Conservation (phyloP, 176 grass and related monocot genomes). For the Oryza glumipatula region DNA sequence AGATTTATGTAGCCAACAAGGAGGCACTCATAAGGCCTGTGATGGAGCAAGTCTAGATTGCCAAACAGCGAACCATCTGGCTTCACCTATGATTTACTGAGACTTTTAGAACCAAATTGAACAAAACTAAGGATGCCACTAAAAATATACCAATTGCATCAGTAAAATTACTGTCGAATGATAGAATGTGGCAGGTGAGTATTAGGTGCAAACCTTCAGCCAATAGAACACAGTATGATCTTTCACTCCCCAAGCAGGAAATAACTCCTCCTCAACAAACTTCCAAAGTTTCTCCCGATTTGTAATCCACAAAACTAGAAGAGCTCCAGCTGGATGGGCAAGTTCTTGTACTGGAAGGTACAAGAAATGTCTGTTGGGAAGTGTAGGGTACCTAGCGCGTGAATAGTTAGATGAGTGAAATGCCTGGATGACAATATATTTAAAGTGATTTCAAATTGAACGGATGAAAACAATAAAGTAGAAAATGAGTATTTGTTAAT, state of each 20-base stretch:
- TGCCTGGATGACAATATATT: not conserved
- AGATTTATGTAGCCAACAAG: conserved; percentile 86
- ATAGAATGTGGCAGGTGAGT: not conserved
- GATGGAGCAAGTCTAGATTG: conserved; percentile 89
- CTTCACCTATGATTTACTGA: conserved; percentile 63
- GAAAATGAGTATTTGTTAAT: not conserved
- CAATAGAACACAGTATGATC: conserved; percentile 67
- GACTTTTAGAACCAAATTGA: conserved; percentile 22
- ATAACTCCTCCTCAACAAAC: conserved; percentile 75
- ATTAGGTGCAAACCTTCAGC: conserved; percentile 73
- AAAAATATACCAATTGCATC: not conserved
- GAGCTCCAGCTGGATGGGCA: conserved; percentile 77
- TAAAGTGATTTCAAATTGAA: not conserved
- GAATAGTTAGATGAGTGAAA: conserved; percentile 8
- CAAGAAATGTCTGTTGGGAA: conserved; percentile 82
- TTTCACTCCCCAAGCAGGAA: conserved; percentile 89
- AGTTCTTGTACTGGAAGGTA: conserved; percentile 92
- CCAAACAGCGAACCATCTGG: conserved; percentile 81
- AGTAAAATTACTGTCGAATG: not conserved
- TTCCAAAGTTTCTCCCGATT: conserved; percentile 74
- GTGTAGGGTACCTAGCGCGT: conserved; percentile 77
- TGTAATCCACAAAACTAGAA: conserved; percentile 91
- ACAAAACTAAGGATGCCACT: not conserved
- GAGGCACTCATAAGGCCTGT: conserved; percentile 93
- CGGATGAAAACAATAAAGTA: not conserved